Conservation (phyloP, 192 early-diverging fungal genomes). For the Coemansia sp. region DNA sequence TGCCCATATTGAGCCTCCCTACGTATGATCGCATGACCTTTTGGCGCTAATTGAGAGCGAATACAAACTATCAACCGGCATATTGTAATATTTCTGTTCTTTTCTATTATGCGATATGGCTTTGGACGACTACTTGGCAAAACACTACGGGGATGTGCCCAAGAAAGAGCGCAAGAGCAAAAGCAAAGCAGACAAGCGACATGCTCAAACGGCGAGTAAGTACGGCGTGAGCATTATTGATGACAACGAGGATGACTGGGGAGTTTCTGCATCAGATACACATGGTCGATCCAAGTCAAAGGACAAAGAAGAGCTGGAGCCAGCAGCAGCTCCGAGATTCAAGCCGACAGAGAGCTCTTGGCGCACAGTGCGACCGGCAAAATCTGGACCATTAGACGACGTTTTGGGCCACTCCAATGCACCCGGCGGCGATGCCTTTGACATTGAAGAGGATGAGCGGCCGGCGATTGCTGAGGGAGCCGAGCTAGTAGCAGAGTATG, state of each 20-base stretch:
- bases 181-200: slow-evolving; percentile 10
- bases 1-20: background rate
- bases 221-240: slow-evolving; percentile 23
- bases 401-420: slow-evolving; percentile 2
- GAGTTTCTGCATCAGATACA: background rate
- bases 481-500: slow-evolving; percentile 38
- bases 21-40: background rate
- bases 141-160: slow-evolving; percentile 40
- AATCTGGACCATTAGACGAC: slow-evolving; percentile 8
- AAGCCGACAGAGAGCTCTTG: slow-evolving; percentile 25
- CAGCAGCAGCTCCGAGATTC: slow-evolving; percentile 7
- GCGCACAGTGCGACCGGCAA: slow-evolving; percentile 11
- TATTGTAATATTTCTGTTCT: background rate
- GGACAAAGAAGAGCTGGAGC: background rate
- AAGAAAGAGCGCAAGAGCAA: slow-evolving; percentile 22
- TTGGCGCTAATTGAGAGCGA: background rate
- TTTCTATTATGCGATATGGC: slow-evolving; percentile 16
- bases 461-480: slow-evolving; percentile 41
- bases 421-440: background rate
- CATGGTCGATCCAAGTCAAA: background rate
- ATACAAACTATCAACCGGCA: background rate
- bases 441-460: slow-evolving; percentile 30
- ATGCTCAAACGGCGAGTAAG: background rate
- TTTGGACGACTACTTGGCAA: slow-evolving; percentile 47
- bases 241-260: slow-evolving; percentile 31